phyloP scores from a whole-genome alignment of 192 early-diverging fungal species.

The Dissophora globulifera region DNA sequence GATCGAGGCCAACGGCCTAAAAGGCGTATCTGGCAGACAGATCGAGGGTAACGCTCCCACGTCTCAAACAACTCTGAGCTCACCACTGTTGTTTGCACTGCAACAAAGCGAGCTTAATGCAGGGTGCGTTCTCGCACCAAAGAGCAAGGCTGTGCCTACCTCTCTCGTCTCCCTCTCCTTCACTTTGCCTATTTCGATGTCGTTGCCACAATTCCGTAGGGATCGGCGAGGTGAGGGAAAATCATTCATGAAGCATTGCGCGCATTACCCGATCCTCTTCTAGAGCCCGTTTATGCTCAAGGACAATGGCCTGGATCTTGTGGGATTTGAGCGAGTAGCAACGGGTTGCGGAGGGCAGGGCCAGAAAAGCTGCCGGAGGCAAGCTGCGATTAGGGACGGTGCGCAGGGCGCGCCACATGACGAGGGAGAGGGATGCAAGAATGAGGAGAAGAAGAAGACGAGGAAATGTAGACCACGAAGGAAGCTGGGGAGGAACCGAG shows the following conservation, averaged over 20 bases:
- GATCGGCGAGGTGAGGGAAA: no score
- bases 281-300: constrained; percentile 22
- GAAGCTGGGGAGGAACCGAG: neutral
- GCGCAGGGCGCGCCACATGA: constrained; percentile 37
- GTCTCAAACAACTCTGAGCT: no score
- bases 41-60: no score
- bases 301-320: constrained; percentile 36
- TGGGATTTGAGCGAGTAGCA: constrained; percentile 26
- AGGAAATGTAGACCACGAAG: neutral
- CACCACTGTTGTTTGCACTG: no score
- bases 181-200: no score
- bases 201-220: no score
- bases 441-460: neutral
- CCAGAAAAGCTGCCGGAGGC: neutral
- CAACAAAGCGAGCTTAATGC: no score
- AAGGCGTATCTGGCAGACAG: no score
- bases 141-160: no score
- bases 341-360: neutral
- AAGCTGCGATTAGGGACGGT: neutral
- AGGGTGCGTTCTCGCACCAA: no score
- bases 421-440: neutral
- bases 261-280: constrained; percentile 48
- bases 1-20: no score
- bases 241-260: neutral
- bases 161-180: no score